Evolutionary conservation across 352 stramenopile species (phyloP), one percentile per base, ranked within the genome.

Genomic region (Phytophthora sp.): DNA sequence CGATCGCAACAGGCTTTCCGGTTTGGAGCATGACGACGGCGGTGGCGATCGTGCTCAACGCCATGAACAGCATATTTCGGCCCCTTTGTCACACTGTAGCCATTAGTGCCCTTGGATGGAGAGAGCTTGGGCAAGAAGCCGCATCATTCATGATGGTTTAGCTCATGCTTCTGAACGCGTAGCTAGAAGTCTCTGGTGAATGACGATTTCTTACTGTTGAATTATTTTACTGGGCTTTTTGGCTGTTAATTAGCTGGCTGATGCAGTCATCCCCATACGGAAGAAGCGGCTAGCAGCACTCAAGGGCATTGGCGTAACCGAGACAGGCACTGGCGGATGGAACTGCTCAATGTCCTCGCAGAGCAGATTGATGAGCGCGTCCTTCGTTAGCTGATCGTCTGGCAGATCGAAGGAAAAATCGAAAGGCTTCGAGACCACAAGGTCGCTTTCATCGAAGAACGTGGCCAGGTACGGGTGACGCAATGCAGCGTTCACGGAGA

Each of bases 391-490:
- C 46, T 83, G 54, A 5, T 89, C 76, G 55, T 91, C 82, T 0
- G 82, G 62, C 17, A 91, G 42, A 57, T 91, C 82, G 51, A 89
- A 89, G 13, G 68, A 73, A 66, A 89, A 91, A 57, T 91, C 79
- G 38, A 89, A 89, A 31, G 58, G 62, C 2, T 61, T 43, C 0
- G 69, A 82, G 2, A 45, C 23, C 10, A 56, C 58, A 18, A 88
- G 68, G 54, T 91, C 82, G n/a, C 64, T 76, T 17, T 73, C 73
- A 56, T 97, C 88, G 63, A 96, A 94, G 61, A 98, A 98, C 32
- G 95, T 88, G 18, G 87, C 61, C 43, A 92, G 54, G 60, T 92
- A 92, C 45, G 83, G 81, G 42, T 92, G 83, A 4, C 60, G 75
- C 15, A 92, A 65, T 7, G 83, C 83, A 1, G 66, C 60, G 17